A percentile compares a stretch with the other conserved stretches of the same genome.
These are phyloP conservation scores for Ramularia endophylla DNA, from an alignment of 2,329 filamentous ascomycete genomes.

Conservation along the genomic window DNA sequence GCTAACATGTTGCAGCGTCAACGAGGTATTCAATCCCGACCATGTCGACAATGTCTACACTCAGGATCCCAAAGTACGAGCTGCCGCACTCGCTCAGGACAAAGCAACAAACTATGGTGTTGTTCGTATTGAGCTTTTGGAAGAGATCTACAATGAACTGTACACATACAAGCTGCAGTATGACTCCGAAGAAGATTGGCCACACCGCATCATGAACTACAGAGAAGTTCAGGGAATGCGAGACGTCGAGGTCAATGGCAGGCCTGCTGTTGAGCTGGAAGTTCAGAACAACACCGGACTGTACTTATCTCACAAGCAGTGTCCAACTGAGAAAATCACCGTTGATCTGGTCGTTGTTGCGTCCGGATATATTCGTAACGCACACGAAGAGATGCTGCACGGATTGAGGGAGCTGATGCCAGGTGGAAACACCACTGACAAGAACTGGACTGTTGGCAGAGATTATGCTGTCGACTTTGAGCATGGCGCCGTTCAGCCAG, in stretches of 20 bases:
- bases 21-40: slow-evolving; percentile 91
- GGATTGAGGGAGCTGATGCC: slow-evolving; percentile 62
- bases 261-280: slow-evolving; percentile 51
- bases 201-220: slow-evolving; percentile 69
- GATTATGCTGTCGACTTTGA: slow-evolving; percentile 75
- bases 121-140: slow-evolving; percentile 83
- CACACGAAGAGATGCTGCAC: slow-evolving; percentile 71
- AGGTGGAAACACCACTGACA: slow-evolving; percentile 37
- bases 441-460: slow-evolving; percentile 62
- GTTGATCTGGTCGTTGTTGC: slow-evolving; percentile 80
- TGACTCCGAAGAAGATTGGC: slow-evolving; percentile 67
- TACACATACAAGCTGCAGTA: slow-evolving; percentile 77
- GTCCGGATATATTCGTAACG: slow-evolving; percentile 75
- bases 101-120: slow-evolving; percentile 92
- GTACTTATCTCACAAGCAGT: slow-evolving; percentile 35
- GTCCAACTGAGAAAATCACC: slow-evolving; percentile 54
- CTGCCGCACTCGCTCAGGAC: slow-evolving; percentile 58
- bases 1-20: slow-evolving; percentile 56
- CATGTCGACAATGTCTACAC: slow-evolving; percentile 72
- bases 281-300: slow-evolving; percentile 48
- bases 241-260: slow-evolving; percentile 25
- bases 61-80: slow-evolving; percentile 58
- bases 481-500: slow-evolving; percentile 59
- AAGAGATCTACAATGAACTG: slow-evolving; percentile 78
- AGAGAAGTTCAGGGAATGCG: slow-evolving; percentile 57